Evolutionary conservation across 2,329 filamentous ascomycete genomes (phyloP), one percentile per base, ranked within the genome.

Genomic region (Pseudocercospora macadamiae): DNA sequence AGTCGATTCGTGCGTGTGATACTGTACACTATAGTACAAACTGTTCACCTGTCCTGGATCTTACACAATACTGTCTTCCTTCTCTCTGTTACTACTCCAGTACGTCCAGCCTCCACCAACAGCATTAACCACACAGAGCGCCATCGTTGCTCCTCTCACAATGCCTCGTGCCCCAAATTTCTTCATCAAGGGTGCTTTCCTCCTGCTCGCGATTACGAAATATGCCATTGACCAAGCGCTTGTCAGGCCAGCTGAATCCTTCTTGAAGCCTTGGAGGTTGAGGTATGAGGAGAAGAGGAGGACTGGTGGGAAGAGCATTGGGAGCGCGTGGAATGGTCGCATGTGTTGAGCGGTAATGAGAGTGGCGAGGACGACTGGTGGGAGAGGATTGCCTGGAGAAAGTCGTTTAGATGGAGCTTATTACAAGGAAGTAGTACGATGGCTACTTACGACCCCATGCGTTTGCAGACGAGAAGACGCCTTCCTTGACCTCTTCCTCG

Each of bases 181-280:
- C 54, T 74, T 75, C 51, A 72, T 73, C 32, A 84, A 66, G 21
- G 67, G 75, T 66, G 80, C 76, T 60, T 80, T 83, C 65, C 87
- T 77, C 62, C 87, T 77, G 57, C 80, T 74, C 2, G 87, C 87
- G 10, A 89, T 73, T 14, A 89, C 70, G n/a, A 87, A 75, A 66
- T 89, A 89, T 37, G 88, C 69, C 0, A 84, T 85, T 28, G 83
- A 87, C 84, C 86, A 87, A 0, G 86, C 85, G 7, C 85, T 84
- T 16, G 81, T 85, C 4, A 87, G 78, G 4, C 86, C 86, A 0
- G 86, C 86, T 18, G 80, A 80, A 67, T 89, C 87, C 49, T 82
- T 82, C 69, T 84, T 83, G 75, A 83, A 88, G 59, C 81, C 80
- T 62, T 81, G 80, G 26, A 89, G 68, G 70, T 89, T 89, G 44